phyloP scores from a whole-genome alignment of 768 basidiomycete species.

The Rubroboletus satanas region DNA sequence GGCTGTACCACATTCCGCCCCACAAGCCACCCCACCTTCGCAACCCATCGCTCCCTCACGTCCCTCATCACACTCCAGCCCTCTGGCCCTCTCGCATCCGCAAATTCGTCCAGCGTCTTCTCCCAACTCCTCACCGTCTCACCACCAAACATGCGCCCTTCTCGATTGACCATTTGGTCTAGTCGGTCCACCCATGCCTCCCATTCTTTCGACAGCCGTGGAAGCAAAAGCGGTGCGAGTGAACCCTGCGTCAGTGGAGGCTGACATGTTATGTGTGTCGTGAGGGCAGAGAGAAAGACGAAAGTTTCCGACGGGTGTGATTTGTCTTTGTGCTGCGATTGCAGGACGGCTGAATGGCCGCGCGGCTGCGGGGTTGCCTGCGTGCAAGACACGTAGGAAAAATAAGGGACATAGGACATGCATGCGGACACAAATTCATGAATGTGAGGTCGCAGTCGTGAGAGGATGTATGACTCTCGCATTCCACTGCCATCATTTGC shows the following conservation, averaged over 20 bases:
- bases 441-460: constrained; percentile 70
- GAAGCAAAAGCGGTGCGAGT: constrained; percentile 54
- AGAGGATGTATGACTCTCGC: constrained; percentile 78
- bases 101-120: constrained; percentile 61
- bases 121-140: constrained; percentile 71
- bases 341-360: constrained; percentile 42
- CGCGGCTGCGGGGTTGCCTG: constrained; percentile 25
- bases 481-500: constrained; percentile 49
- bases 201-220: constrained; percentile 73
- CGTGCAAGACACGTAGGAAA: constrained; percentile 52
- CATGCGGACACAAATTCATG: constrained; percentile 73
- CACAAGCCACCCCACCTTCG: constrained; percentile 76
- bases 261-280: constrained; percentile 62
- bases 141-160: constrained; percentile 76
- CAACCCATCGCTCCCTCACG: constrained; percentile 63
- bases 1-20: constrained; percentile 37
- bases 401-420: constrained; percentile 82
- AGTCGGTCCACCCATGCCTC: constrained; percentile 69
- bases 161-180: constrained; percentile 63
- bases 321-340: constrained; percentile 57
- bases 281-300: constrained; percentile 63
- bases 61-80: constrained; percentile 41
- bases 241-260: constrained; percentile 61
- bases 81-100: constrained; percentile 44
- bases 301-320: constrained; percentile 74